These are phyloP conservation scores for Wickerhamiella domercqiae DNA, from an alignment of 805 yeast genomes.

Conservation along the genomic window DNA sequence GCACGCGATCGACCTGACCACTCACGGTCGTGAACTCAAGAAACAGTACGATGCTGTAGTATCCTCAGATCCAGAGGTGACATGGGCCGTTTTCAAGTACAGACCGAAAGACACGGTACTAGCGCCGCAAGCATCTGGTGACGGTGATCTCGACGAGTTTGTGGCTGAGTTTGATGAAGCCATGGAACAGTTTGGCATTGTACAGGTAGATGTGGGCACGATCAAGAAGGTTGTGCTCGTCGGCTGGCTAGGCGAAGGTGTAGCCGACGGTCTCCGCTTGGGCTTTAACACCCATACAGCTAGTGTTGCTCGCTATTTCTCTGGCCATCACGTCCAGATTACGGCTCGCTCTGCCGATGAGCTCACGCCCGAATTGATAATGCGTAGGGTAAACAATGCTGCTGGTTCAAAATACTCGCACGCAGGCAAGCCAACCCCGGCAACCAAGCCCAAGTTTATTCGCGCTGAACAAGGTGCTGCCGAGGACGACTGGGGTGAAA, in stretches of 20 bases:
- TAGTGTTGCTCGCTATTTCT: constrained; percentile 26
- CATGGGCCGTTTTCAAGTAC: constrained; percentile 75
- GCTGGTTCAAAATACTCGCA: constrained; percentile 79
- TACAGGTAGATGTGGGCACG: constrained; percentile 79
- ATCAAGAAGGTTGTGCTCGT: constrained; percentile 69
- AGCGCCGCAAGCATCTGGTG: constrained; percentile 33
- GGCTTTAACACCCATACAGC: constrained; percentile 29
- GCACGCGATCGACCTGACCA: constrained; percentile 36
- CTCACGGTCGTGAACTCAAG: constrained; percentile 63
- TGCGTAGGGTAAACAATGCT: constrained; percentile 69
- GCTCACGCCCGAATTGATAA: constrained; percentile 59
- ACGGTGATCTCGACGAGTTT: constrained; percentile 60
- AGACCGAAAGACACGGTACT: constrained; percentile 34
- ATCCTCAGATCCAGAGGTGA: constrained; percentile 49
- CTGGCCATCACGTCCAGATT: constrained; percentile 86
- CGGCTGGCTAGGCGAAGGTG: constrained; percentile 92
- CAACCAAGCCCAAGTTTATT: constrained; percentile 23
- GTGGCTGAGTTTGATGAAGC: constrained; percentile 73
- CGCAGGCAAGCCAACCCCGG: constrained; percentile 20
- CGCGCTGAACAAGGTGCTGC: constrained; percentile 23
- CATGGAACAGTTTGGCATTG: constrained; percentile 77
- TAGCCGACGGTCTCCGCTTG: constrained; percentile 42
- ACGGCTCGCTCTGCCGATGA: constrained; percentile 94
- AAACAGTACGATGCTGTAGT: constrained; percentile 64
- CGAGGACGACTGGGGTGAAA: constrained; percentile 63